Evolutionary conservation across 2,329 filamentous ascomycete species (phyloP).

Genomic region (Xylaria sp.): DNA sequence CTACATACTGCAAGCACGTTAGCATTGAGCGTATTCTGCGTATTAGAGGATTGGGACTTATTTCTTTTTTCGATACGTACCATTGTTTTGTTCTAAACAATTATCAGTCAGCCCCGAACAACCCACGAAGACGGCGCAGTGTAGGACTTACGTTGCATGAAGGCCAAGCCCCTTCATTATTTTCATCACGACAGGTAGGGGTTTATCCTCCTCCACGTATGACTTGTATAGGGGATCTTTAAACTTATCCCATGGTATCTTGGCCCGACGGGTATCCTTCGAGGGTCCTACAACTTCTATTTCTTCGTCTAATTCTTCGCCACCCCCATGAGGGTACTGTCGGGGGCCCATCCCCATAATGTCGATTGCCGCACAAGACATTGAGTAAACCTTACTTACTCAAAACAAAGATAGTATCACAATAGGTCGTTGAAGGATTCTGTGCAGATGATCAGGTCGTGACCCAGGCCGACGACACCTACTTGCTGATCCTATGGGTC

Average conservation of each 20-base stretch:
- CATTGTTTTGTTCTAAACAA: slow-evolving; percentile 21
- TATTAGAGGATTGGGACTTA: not conserved
- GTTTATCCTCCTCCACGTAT: slow-evolving; percentile 24
- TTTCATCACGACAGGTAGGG: slow-evolving; percentile 27
- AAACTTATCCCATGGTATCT: slow-evolving; percentile 19
- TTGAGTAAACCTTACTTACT: not conserved
- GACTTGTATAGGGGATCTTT: slow-evolving; percentile 2
- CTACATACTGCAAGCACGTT: slow-evolving; percentile 21
- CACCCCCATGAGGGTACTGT: not conserved
- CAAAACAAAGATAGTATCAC: not conserved
- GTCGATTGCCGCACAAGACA: not conserved
- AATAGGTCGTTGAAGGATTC: not conserved
- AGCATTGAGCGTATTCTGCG: not conserved
- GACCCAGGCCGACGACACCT: not conserved
- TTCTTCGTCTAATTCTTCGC: not conserved
- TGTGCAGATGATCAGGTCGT: not conserved
- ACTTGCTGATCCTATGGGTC: not conserved
- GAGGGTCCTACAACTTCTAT: too few species aligned
- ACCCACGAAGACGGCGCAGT: not conserved
- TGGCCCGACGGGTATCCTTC: not conserved
- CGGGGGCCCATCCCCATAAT: not conserved
- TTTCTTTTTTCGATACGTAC: slow-evolving; percentile 9
- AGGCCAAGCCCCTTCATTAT: slow-evolving; percentile 29
- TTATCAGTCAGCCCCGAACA: not conserved
- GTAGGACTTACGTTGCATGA: slow-evolving; percentile 32